Evolutionary conservation across 345 rosid species (phyloP), one percentile per base, ranked within the genome.

Genomic region (Cochlearia excelsa): DNA sequence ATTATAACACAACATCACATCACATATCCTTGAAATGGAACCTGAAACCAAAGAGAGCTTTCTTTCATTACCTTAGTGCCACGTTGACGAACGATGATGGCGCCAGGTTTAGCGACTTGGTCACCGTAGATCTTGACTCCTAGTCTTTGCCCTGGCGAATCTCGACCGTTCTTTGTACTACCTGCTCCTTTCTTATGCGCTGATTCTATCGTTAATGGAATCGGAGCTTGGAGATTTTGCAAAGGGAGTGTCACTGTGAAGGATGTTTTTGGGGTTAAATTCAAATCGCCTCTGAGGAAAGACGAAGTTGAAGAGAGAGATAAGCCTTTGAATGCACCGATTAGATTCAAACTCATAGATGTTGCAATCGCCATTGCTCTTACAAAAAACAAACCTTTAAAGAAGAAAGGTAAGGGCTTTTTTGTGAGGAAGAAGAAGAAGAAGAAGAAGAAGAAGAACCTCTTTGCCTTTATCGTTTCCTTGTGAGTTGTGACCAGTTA

Each of bases 111-210:
- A 35, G 98, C 98, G 5, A 62, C 78, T 66, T 92, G 98, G 70
- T 92, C 90, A 40, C 98, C 98, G 59, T 26, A 92, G 50, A 92
- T 86, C 78, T 92, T 92, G 68, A 92, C 98, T 28, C 97, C 98
- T 31, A 92, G 98, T 38, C 98, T 75, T 35, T 91, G 79, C 3
- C 98, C 98, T 6, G 27, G 72, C 31, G 98, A 92, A 67, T 92
- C 98, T 59, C 98, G 98, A 66, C 98, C 98, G 57, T 92, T 92
- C 81, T 92, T 92, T n/a, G 98, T 92, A 51, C 98, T 92, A 6
- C 98, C 98, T 8, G 97, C 97, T 58, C 98, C 98, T 70, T 92
- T 92, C 78, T 92, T 92, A 77, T 92, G 98, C 9, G 98, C 98
- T 61, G 86, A 79, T 60, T 88, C 82, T 26, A 92, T 84, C 1